Conservation (phyloP, 805 yeast genomes). For the Ogataea chonburiensis region DNA sequence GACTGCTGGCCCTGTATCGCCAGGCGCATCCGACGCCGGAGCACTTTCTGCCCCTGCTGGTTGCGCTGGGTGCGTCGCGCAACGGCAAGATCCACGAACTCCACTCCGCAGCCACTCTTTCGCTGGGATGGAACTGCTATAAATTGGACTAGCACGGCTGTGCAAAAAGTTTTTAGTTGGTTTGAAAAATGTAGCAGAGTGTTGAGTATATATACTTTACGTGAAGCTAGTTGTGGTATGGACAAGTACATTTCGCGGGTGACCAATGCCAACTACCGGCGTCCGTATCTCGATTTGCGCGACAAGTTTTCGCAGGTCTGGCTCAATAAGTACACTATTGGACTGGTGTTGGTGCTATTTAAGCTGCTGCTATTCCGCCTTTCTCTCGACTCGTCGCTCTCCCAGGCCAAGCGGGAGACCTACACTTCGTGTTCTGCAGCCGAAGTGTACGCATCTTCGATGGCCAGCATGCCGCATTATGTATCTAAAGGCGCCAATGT, state of each 20-base stretch:
- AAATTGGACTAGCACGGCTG: constrained; percentile 35
- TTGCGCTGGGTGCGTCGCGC: constrained; percentile 55
- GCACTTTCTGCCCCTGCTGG: constrained; percentile 68
- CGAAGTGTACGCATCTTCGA: constrained; percentile 37
- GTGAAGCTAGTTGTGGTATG: constrained; percentile 1
- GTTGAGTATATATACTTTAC: constrained; percentile 4
- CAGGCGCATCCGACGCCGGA: constrained; percentile 76
- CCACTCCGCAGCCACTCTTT: constrained; percentile 42
- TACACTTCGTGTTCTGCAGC: constrained; percentile 46
- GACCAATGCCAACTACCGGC: constrained; percentile 19
- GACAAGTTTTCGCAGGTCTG: constrained; percentile 64
- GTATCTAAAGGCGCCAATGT: constrained; percentile 54
- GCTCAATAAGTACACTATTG: constrained; percentile 63
- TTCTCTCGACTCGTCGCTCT: constrained; percentile 44
- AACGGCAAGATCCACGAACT: constrained; percentile 44
- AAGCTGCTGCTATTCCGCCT: constrained; percentile 59
- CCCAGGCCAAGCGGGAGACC: constrained; percentile 39
- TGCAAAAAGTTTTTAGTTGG: constrained; percentile 9
- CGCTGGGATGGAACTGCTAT: constrained; percentile 73
- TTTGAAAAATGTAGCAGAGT: constrained; percentile 11
- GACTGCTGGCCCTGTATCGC: constrained; percentile 33
- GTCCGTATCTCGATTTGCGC: constrained; percentile 44
- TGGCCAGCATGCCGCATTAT: constrained; percentile 54
- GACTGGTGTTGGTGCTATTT: constrained; percentile 52
- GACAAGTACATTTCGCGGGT: constrained; percentile 6